These are phyloP conservation scores for Haplographium delicatum DNA, from an alignment of 495 filamentous ascomycete genomes.

Conservation along the genomic window DNA sequence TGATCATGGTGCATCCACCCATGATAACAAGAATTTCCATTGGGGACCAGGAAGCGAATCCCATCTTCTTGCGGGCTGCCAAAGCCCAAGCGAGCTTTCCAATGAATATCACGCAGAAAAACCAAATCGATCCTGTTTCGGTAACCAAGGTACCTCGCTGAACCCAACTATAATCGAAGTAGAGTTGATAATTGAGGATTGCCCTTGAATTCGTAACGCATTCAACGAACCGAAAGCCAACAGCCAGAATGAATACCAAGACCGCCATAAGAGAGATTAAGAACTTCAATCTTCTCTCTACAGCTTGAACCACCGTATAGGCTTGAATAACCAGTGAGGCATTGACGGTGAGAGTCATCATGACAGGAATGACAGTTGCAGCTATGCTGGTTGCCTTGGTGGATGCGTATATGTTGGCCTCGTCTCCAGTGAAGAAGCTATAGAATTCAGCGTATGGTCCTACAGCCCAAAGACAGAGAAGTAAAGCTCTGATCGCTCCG, in stretches of 20 bases:
- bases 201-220: slow-evolving; percentile 49
- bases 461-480: slow-evolving; percentile 54
- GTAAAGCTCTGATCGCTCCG: slow-evolving; percentile 55
- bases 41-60: slow-evolving; percentile 55
- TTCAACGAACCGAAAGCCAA: slow-evolving; percentile 55
- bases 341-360: slow-evolving; percentile 58
- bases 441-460: slow-evolving; percentile 55
- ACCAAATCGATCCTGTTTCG: slow-evolving; percentile 62
- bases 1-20: slow-evolving; percentile 70
- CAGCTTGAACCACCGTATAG: slow-evolving; percentile 23
- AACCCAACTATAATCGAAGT: slow-evolving; percentile 36
- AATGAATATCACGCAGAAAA: slow-evolving; percentile 71
- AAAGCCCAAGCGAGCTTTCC: slow-evolving; percentile 62
- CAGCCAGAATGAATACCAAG: slow-evolving; percentile 46
- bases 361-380: slow-evolving; percentile 45
- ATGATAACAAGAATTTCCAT: slow-evolving; percentile 71
- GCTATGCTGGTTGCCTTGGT: slow-evolving; percentile 49
- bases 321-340: slow-evolving; percentile 70
- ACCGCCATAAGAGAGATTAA: slow-evolving; percentile 44
- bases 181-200: slow-evolving; percentile 34
- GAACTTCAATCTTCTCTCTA: slow-evolving; percentile 29
- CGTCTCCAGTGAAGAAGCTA: slow-evolving; percentile 52
- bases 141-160: slow-evolving; percentile 46
- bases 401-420: slow-evolving; percentile 37
- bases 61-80: slow-evolving; percentile 47